Conservation (phyloP, 1,284 basidiomycete genomes). For the Ganoderma resinaceum region DNA sequence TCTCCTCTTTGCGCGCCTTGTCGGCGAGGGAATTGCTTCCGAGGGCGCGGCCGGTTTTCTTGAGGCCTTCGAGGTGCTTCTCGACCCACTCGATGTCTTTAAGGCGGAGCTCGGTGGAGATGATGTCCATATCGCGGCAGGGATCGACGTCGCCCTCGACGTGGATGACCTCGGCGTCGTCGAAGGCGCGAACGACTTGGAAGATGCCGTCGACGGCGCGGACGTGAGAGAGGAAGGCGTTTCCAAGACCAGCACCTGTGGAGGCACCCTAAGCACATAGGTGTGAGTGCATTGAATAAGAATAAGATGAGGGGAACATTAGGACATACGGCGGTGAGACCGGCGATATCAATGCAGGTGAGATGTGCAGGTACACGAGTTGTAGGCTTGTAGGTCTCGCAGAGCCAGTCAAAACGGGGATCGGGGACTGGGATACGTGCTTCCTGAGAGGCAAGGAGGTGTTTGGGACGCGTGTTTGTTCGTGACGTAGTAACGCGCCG, state of each 20-base stretch:
- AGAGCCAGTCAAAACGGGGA: slow-evolving; percentile 94
- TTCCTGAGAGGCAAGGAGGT: slow-evolving; percentile 49
- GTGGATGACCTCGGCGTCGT: slow-evolving; percentile 98
- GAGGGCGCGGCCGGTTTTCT: slow-evolving; percentile 74
- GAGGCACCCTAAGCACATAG: slow-evolving; percentile 78
- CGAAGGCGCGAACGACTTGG: slow-evolving; percentile 98
- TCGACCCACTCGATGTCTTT: slow-evolving; percentile 99
- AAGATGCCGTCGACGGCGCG: slow-evolving; percentile 99
- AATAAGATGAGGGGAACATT: not conserved
- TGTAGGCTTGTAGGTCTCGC: slow-evolving; percentile 89
- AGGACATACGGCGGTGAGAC: slow-evolving; percentile 84
- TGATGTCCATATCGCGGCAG: slow-evolving; percentile 97
- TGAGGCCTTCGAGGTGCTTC: slow-evolving; percentile 85
- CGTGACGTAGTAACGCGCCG: not conserved
- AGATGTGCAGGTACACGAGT: slow-evolving; percentile 93
- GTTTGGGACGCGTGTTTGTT: not conserved
- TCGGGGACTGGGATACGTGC: slow-evolving; percentile 99
- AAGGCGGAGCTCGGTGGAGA: slow-evolving; percentile 90
- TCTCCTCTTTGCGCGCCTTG: slow-evolving; percentile 97
- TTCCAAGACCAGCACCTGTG: slow-evolving; percentile 97
- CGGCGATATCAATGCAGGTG: slow-evolving; percentile 99
- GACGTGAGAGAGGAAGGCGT: slow-evolving; percentile 97
- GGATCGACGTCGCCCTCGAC: slow-evolving; percentile 99
- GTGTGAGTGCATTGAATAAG: not conserved
- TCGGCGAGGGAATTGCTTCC: slow-evolving; percentile 89